A percentile compares a stretch with the other conserved stretches of the same genome.
Evolutionary conservation across 306 rosid genomes (phyloP).

Genomic region (Arachis stenosperma): DNA sequence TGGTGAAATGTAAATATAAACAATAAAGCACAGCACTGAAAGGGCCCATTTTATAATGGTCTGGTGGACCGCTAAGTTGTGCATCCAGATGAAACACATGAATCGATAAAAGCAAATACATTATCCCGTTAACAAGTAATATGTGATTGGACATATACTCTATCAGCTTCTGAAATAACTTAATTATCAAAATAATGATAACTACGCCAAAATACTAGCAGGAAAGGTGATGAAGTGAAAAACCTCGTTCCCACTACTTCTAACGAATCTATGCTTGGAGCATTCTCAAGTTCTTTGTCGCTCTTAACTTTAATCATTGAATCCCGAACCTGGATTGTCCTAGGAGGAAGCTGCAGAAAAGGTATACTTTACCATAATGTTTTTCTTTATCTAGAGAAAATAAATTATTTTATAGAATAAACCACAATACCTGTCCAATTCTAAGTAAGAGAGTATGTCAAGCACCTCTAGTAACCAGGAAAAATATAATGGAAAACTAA

Average conservation of each 20-base stretch:
- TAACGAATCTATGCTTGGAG: slow-evolving; percentile 57
- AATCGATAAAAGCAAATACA: neutral
- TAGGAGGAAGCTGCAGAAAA: slow-evolving; percentile 58
- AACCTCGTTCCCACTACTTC: slow-evolving; percentile 86
- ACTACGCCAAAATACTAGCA: slow-evolving; percentile 10
- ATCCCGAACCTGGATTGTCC: slow-evolving; percentile 65
- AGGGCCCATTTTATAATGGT: neutral
- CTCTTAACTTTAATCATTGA: slow-evolving; percentile 72
- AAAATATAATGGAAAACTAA: neutral
- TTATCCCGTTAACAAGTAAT: slow-evolving; percentile 4
- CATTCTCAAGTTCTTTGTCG: slow-evolving; percentile 38
- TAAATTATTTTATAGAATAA: neutral
- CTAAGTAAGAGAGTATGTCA: slow-evolving; percentile 5
- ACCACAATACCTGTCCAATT: neutral
- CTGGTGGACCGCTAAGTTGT: neutral
- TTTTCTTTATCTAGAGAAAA: too few relatives aligned
- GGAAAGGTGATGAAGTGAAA: neutral
- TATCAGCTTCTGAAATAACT: neutral
- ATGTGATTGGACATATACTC: slow-evolving; percentile 4
- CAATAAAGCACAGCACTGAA: slow-evolving; percentile 7
- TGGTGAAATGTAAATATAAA: slow-evolving; percentile 21
- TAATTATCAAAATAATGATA: neutral
- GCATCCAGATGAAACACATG: slow-evolving; percentile 26
- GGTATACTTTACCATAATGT: too few relatives aligned
- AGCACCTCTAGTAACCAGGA: slow-evolving; percentile 15